phyloP scores from a whole-genome alignment of 805 yeast species.

The Hanseniaspora nectarophila region DNA sequence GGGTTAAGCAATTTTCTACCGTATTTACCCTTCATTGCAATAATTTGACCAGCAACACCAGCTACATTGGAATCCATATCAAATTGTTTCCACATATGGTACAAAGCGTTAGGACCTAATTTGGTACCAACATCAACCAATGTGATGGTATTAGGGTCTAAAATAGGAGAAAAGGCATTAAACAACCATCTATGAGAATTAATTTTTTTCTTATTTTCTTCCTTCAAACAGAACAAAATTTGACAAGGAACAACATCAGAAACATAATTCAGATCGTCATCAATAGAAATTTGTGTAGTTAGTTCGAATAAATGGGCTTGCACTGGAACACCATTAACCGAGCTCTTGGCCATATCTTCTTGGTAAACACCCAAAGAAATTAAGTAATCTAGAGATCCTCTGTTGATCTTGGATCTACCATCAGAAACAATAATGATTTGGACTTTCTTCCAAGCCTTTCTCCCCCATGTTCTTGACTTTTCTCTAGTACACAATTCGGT shows the following conservation, averaged over 20 bases:
- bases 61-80: conserved; percentile 94
- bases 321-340: conserved; percentile 82
- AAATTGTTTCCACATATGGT: conserved; percentile 94
- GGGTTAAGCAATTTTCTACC: conserved; percentile 78
- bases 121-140: conserved; percentile 94
- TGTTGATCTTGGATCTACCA: conserved; percentile 81
- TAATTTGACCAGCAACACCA: conserved; percentile 97
- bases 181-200: conserved; percentile 97
- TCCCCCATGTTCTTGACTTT: conserved; percentile 85
- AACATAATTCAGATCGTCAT: conserved; percentile 75
- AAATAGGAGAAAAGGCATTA: conserved; percentile 82
- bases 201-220: conserved; percentile 81
- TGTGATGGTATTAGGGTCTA: conserved; percentile 83
- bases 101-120: conserved; percentile 78
- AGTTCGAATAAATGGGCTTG: conserved; percentile 91
- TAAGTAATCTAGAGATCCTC: conserved; percentile 72
- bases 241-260: conserved; percentile 94
- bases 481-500: conserved; percentile 74
- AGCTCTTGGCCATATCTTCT: conserved; percentile 92
- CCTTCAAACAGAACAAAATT: conserved; percentile 82
- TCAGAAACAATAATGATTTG: conserved; percentile 87
- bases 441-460: conserved; percentile 91
- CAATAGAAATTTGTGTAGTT: conserved; percentile 88
- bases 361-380: conserved; percentile 96
- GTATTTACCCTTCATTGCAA: conserved; percentile 84